Percentiles rank a stretch among this genome's conserved stretches.
These are phyloP conservation scores for Alternaria postmessia DNA, from an alignment of 2,329 filamentous ascomycete genomes.

Conservation along the genomic window DNA sequence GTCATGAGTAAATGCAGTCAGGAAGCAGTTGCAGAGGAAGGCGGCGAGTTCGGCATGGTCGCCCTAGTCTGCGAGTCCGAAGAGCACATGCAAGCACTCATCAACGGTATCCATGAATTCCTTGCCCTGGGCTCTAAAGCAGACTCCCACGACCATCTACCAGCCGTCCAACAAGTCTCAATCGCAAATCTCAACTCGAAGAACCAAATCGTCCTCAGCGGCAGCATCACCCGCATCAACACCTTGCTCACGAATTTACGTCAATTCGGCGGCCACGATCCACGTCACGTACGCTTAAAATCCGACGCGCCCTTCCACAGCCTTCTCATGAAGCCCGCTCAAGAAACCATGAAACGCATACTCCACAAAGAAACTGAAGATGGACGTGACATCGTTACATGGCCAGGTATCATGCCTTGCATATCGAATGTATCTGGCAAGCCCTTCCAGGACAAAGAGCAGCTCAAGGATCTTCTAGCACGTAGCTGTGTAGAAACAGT, in stretches of 20 bases:
- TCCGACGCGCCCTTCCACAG: conserved; percentile 91
- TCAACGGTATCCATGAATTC: conserved; percentile 80
- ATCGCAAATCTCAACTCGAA: conserved; percentile 96
- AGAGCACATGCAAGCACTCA: conserved; percentile 72
- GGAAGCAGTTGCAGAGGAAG: conserved; percentile 70
- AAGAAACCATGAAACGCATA: conserved; percentile 74
- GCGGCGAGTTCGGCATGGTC: conserved; percentile 92
- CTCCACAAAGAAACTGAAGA: conserved; percentile 67
- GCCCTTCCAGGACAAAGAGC: conserved; percentile 75
- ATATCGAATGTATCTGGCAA: conserved; percentile 86
- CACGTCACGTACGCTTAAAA: conserved; percentile 84
- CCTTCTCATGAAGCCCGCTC: conserved; percentile 87
- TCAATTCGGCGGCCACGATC: conserved; percentile 91
- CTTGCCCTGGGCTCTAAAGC: conserved; percentile 73
- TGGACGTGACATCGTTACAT: conserved; percentile 72
- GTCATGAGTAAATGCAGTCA: conserved; percentile 81
- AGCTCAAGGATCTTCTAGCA: conserved; percentile 81
- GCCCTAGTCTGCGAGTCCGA: conserved; percentile 84
- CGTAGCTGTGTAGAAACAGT: conserved; percentile 91
- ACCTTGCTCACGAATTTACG: conserved; percentile 83
- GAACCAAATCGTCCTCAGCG: conserved; percentile 94
- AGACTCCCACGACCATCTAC: conserved; percentile 72
- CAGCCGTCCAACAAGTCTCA: conserved; percentile 83
- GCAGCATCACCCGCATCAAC: conserved; percentile 82
- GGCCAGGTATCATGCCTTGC: conserved; percentile 77